Evolutionary conservation across 2,329 filamentous ascomycete species (phyloP).

Genomic region (Rutstroemia sp.): DNA sequence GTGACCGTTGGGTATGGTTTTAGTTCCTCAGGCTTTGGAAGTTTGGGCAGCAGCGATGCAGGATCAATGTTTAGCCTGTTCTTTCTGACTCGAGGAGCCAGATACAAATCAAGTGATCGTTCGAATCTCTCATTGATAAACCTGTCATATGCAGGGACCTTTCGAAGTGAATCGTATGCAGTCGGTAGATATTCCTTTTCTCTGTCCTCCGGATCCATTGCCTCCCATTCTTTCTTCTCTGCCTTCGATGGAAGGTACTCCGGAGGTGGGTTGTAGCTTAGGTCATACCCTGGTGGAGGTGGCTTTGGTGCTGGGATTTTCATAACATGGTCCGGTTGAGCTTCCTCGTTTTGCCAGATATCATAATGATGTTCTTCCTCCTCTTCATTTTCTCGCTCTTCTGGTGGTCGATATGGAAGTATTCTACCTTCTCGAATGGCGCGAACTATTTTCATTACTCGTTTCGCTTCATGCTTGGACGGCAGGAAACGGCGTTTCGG

Average conservation of each 20-base stretch:
- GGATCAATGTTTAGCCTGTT: conserved; percentile 97
- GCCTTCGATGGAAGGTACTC: conserved; percentile 86
- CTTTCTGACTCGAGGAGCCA: conserved; percentile 84
- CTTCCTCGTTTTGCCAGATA: conserved; percentile 88
- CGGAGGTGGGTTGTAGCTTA: conserved; percentile 91
- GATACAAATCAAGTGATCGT: conserved; percentile 87
- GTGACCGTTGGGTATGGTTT: conserved; percentile 91
- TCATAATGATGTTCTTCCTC: conserved; percentile 68
- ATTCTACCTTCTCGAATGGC: conserved; percentile 94
- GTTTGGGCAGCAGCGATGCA: conserved; percentile 81
- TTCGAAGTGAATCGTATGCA: conserved; percentile 75
- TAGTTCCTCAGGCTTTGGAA: conserved; percentile 87
- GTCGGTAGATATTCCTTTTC: conserved; percentile 83
- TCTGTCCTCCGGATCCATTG: conserved; percentile 79
- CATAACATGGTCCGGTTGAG: conserved; percentile 80
- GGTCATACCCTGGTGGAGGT: conserved; percentile 85
- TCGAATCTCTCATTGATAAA: conserved; percentile 97
- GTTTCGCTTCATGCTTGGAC: conserved; percentile 93
- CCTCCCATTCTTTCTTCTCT: conserved; percentile 80
- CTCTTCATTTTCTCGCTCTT: conserved; percentile 63
- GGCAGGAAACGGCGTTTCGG: conserved; percentile 93
- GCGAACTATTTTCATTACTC: conserved; percentile 93
- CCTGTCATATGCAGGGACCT: conserved; percentile 82
- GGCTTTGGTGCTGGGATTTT: conserved; percentile 91
- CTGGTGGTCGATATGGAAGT: conserved; percentile 74